phyloP scores from a whole-genome alignment of 306 rosid genomes.

The Ceratonia siliqua region DNA sequence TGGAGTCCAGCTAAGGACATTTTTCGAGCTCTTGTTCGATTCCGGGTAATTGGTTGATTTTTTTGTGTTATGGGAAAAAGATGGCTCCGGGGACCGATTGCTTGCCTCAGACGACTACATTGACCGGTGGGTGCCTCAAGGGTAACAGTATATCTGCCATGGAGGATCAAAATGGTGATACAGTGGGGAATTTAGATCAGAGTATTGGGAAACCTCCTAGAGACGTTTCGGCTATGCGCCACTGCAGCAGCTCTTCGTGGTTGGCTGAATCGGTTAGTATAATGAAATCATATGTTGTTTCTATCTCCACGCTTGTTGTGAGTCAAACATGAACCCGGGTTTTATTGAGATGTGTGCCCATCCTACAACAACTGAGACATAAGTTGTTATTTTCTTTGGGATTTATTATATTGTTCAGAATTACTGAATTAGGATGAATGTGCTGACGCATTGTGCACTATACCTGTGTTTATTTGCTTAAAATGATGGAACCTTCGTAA shows the following conservation, averaged over 20 bases:
- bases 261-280: slow-evolving; percentile 40
- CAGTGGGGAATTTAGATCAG: slow-evolving; percentile 13
- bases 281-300: background rate
- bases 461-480: background rate
- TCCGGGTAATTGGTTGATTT: background rate
- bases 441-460: background rate
- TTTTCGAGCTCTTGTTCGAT: background rate
- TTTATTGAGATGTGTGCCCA: too few relatives aligned
- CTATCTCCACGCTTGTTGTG: background rate
- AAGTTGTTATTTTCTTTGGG: too few relatives aligned
- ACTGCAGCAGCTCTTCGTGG: slow-evolving; percentile 39
- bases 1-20: slow-evolving; percentile 12
- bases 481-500: background rate
- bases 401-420: too few relatives aligned
- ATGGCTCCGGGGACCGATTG: slow-evolving; percentile 39
- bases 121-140: slow-evolving; percentile 17
- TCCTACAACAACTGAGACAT: too few relatives aligned
- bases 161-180: slow-evolving; percentile 39
- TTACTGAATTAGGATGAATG: background rate
- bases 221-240: slow-evolving; percentile 35
- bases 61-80: slow-evolving; percentile 19
- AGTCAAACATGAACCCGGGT: background rate
- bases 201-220: slow-evolving; percentile 42
- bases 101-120: slow-evolving; percentile 5
- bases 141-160: slow-evolving; percentile 8